Evolutionary conservation across 352 stramenopile species (phyloP), one percentile per base, ranked within the genome.

Genomic region (Aphanomyces cochlioides): DNA sequence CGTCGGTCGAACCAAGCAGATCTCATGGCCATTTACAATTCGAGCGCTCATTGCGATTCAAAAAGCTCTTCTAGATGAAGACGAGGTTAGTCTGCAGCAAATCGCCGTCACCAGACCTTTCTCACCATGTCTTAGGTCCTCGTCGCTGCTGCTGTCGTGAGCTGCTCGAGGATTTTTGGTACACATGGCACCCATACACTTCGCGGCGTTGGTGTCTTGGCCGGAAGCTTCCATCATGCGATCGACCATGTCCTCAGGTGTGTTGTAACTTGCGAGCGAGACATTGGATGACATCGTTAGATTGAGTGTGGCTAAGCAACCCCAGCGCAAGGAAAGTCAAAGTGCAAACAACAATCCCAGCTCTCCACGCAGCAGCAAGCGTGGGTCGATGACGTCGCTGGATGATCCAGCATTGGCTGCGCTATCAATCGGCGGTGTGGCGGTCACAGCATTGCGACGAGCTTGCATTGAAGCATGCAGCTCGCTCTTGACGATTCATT

Each of bases 171-270:
- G 37, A 74, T 95, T 12, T 93, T 95, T 72, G 78, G 81, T 10
- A 77, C 90, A 37, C 93, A 91, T 37, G 87, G 87, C 34, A 91
- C 88, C 43, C 85, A 95, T 65, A 95, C 87, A 0, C 74, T 95
- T 17, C 84, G 87, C 40, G 87, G 87, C 47, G 80, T 82, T 7
- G 82, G 83, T n/a, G 82, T 93, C 47, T 78, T 95, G 71, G 81
- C 83, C 4, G 86, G 85, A 12, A 77, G 82, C 21, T 95, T 93
- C 56, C 87, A 95, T 66, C 85, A 89, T 58, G 87, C 85, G 3
- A 71, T 92, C 45, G 87, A 95, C 45, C 83, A 84, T 13, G 82
- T 95, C 40, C 79, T 95, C 43, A 77, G 84, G 83, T 90, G 74
- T n/a, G 66, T 72, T 0, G 21, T 67, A 28, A 47, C 7, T 58